Percentiles rank a stretch among this genome's conserved stretches.
Conservation (phyloP, 495 filamentous ascomycete genomes). For the Apiosordaria backusii region DNA sequence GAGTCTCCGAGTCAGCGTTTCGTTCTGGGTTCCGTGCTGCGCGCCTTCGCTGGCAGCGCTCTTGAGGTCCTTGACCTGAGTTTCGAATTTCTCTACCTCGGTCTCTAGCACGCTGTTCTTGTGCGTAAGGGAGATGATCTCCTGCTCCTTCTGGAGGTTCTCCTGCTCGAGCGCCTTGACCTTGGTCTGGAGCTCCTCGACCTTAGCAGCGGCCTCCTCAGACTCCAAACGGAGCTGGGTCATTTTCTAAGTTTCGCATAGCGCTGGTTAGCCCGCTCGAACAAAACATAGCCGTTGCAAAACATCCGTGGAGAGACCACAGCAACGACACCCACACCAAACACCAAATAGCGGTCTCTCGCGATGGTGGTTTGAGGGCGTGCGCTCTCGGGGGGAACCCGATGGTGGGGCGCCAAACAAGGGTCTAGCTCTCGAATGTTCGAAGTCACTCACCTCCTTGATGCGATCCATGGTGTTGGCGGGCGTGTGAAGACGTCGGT, state of each 20-base stretch:
- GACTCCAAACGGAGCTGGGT: constrained; percentile 86
- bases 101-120: constrained; percentile 82
- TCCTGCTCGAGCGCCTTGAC: constrained; percentile 92
- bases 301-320: neutral
- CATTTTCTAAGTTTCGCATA: constrained; percentile 67
- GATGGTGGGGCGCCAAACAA: constrained; percentile 43
- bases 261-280: constrained; percentile 23
- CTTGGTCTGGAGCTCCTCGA: constrained; percentile 79
- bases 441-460: constrained; percentile 65
- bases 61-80: constrained; percentile 72
- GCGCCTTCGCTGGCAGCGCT: constrained; percentile 66
- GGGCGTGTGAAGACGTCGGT: constrained; percentile 15
- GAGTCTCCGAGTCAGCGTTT: constrained; percentile 82
- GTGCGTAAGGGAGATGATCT: constrained; percentile 91
- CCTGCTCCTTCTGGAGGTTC: constrained; percentile 93
- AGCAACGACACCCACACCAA: neutral
- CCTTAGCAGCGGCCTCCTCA: constrained; percentile 71
- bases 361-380: constrained; percentile 8
- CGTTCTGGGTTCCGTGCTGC: constrained; percentile 77
- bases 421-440: constrained; percentile 28
- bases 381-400: constrained; percentile 11
- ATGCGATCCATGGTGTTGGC: constrained; percentile 62
- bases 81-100: constrained; percentile 88
- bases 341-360: constrained; percentile 9
- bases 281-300: neutral